Evolutionary conservation across 2,329 filamentous ascomycete species (phyloP), one percentile per base, ranked within the genome.

Genomic region (Calonectria hongkongensis): DNA sequence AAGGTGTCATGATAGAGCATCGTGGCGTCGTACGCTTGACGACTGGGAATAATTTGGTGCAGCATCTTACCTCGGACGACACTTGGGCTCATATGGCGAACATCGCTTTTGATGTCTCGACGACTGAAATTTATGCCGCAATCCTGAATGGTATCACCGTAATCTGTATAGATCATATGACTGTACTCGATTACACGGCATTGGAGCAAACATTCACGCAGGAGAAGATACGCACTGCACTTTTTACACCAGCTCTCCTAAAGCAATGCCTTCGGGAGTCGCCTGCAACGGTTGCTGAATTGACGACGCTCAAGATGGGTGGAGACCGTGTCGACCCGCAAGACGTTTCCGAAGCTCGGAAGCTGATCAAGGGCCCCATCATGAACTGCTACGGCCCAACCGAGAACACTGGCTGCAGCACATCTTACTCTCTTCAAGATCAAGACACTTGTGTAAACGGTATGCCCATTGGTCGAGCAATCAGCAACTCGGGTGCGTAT

Each of bases 301-400:
- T 56, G 18, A 21, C 33, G 2, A 36, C 51, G 1, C 30, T 56
- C 18, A 21, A 36, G 12, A 10, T 56, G 3, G 51, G 48, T 16
- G 48, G 48, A 7, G 48, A 51, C 30, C 25, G 48, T 28, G 48
- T 27, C 21, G 48, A 51, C 28, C 27, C 48, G 27, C 25, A 30
- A n/a, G 48, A 51, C 18, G 10, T 30, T 51, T 51, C 15, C 28
- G 25, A 10, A 30, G 48, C 48, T 21, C 27, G 25, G 25, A 28
- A 51, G 25, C 27, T 51, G 8, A 16, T 51, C 27, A 51, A 51
- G 13, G 48, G 48, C 8, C 6, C 12, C 15, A 51, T 51, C 5
- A 16, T 51, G 25, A 51, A 51, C 48, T 51, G 48, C 8, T 51
- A 51, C 27, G 48, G 48, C 15, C 48, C 48, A 6, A 51, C 48